These are phyloP conservation scores for Sarcocystis neurona DNA, from an alignment of 169 alveolate genomes.

Conservation along the genomic window DNA sequence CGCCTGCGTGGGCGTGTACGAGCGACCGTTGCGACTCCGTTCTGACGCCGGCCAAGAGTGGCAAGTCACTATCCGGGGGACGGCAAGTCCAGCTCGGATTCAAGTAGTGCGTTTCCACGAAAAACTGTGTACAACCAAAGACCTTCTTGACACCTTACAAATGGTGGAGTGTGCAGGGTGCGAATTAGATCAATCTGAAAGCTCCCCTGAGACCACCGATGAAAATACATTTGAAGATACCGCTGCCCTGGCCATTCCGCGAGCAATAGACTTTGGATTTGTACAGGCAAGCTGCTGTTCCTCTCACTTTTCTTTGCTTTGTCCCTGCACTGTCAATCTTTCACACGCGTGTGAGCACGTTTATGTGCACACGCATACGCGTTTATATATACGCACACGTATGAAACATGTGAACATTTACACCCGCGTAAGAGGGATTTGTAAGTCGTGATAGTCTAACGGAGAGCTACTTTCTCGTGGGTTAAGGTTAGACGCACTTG, in stretches of 20 bases:
- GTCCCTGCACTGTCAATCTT: neutral
- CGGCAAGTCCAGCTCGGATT: neutral
- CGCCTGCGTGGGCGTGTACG: neutral
- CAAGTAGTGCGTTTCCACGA: neutral
- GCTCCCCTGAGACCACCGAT: neutral
- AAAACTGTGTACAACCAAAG: neutral
- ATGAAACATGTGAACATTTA: neutral
- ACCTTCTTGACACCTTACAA: neutral
- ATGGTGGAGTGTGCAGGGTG: neutral
- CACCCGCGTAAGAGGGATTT: neutral
- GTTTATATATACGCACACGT: neutral
- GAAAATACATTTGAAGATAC: neutral
- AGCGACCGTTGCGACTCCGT: neutral
- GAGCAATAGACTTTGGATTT: neutral
- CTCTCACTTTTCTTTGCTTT: neutral
- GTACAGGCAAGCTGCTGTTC: neutral
- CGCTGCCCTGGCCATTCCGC: neutral
- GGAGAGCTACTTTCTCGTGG: neutral
- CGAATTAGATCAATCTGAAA: neutral
- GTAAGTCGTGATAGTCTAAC: neutral
- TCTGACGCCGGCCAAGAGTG: slow-evolving; percentile 19
- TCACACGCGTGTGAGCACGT: neutral
- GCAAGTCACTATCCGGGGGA: neutral
- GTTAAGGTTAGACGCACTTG: too few species aligned
- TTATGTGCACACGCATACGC: neutral